A percentile compares a stretch with the other conserved stretches of the same genome.
Evolutionary conservation across 441 rosid species (phyloP).

Genomic region (Erysimum cheiri): DNA sequence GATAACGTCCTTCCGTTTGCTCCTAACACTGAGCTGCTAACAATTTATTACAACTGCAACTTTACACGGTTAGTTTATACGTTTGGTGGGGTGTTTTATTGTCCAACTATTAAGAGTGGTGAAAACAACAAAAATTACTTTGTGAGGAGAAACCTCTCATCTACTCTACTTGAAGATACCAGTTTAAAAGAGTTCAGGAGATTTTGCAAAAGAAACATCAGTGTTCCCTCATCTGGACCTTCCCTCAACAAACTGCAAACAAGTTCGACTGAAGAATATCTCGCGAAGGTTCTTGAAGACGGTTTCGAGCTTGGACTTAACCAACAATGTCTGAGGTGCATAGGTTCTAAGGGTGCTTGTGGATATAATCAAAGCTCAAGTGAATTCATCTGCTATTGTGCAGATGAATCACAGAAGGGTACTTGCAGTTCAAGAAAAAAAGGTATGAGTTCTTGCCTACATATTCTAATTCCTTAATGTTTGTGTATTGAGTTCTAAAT

Average conservation of each 20-base stretch:
- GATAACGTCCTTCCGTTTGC: not conserved
- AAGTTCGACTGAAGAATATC: not conserved
- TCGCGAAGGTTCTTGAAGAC: conserved; percentile 29
- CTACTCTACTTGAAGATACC: not conserved
- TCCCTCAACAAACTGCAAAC: not conserved
- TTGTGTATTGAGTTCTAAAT: not conserved
- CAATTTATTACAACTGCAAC: conserved; percentile 39
- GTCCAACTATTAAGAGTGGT: not conserved
- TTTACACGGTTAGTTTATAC: not conserved
- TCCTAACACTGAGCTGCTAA: conserved; percentile 22
- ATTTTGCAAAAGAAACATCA: not conserved
- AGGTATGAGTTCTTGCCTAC: not conserved
- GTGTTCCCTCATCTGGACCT: conserved; percentile 1
- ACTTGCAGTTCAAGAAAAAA: not conserved
- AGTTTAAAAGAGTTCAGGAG: not conserved
- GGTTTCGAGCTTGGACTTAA: conserved; percentile 52
- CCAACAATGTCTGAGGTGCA: conserved; percentile 40
- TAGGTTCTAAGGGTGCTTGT: conserved; percentile 43
- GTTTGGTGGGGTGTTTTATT: not conserved
- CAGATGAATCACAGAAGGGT: not conserved
- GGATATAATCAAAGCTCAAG: conserved; percentile 35
- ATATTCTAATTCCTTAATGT: not conserved
- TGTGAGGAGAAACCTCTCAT: conserved; percentile 3
- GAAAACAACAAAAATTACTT: not conserved
- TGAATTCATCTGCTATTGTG: not conserved